Base-by-base conservation (phyloP, 306 rosid genomes). In the Neltuma alba region DNA sequence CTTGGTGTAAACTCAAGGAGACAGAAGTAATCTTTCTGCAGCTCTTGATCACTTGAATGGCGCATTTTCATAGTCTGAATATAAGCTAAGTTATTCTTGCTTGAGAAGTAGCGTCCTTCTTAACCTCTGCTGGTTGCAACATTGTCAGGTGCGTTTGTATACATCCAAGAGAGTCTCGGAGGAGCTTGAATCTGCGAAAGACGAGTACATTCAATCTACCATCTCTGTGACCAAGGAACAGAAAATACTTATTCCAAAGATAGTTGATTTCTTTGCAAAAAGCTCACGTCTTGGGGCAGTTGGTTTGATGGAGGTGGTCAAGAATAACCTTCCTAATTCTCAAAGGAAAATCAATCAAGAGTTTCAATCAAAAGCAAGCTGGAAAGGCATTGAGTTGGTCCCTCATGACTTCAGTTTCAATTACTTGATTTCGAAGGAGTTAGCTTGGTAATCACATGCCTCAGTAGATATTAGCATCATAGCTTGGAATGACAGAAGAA, bases 171-270 rank as follows among this genome's bases (percentile, higher is more conserved):
- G 92, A 79, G 87, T 95, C 75, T 80, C 79, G 25, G 96, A 92
- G 75, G 97, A 95, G 90, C 91, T 95, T 45, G 96, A 91, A 84
- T 85, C 81, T 75, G 99, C 99, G 11, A 95, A 87, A 83, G 98
- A 92, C 55, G 99, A 95, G 72, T 92, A 92, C 86, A 86, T 95
- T 79, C 88, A 83, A 52, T 92, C 98, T 40, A 92, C 84, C 80
- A 75, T 90, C 68, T 44, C 85, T 5, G 55, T 85, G 67, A 90
- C 82, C 65, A 95, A 88, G 84, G 98, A 88, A 74, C 93, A 83
- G 33, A 95, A 88, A 84, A 76, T 94, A 77, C 90, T 91, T 71
- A 83, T 92, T 45, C 99, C 99, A 1, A 92, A 90, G 88, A 83
- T 90, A 66, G 91, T 90, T 70, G 99, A 95, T 71, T 87, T 87